These are phyloP conservation scores for Aspergillus latus DNA, from an alignment of 2,329 filamentous ascomycete species.

Conservation along the genomic window DNA sequence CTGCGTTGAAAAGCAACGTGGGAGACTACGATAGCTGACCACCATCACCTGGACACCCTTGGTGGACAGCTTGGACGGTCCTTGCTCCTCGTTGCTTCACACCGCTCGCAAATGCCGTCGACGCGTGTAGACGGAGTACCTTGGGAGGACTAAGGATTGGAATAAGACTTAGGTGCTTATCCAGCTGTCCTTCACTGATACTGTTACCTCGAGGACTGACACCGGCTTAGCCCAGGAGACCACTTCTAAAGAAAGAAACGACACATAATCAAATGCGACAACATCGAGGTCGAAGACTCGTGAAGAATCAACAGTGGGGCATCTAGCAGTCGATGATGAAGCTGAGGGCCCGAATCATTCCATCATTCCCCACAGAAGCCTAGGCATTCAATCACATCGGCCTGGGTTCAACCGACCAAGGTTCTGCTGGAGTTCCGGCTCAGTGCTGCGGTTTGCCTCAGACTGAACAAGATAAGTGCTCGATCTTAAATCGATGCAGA, in stretches of 20 bases:
- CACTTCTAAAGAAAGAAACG: constrained; percentile 4
- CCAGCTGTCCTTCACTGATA: too few species aligned
- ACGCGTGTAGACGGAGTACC: not conserved
- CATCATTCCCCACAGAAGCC: not conserved
- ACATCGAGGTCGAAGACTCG: not conserved
- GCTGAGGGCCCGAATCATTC: constrained; percentile 4
- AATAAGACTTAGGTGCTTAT: too few species aligned
- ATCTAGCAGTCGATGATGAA: constrained; percentile 8
- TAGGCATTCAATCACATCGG: not conserved
- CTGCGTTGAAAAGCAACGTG: not conserved
- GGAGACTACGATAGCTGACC: not conserved
- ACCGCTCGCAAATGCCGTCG: not conserved
- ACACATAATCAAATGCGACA: constrained; percentile 9
- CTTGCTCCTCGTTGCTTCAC: not conserved
- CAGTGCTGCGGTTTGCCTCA: not conserved
- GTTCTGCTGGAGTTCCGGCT: not conserved
- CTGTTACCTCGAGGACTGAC: too few species aligned
- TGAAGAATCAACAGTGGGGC: constrained; percentile 3
- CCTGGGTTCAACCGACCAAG: not conserved
- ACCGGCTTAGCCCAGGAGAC: not conserved
- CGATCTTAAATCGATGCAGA: not conserved
- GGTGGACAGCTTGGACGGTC: not conserved
- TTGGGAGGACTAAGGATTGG: not conserved
- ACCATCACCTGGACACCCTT: not conserved
- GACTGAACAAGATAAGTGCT: not conserved